Base-by-base conservation (phyloP, 495 filamentous ascomycete genomes). In the Annulohypoxylon moriforme region DNA sequence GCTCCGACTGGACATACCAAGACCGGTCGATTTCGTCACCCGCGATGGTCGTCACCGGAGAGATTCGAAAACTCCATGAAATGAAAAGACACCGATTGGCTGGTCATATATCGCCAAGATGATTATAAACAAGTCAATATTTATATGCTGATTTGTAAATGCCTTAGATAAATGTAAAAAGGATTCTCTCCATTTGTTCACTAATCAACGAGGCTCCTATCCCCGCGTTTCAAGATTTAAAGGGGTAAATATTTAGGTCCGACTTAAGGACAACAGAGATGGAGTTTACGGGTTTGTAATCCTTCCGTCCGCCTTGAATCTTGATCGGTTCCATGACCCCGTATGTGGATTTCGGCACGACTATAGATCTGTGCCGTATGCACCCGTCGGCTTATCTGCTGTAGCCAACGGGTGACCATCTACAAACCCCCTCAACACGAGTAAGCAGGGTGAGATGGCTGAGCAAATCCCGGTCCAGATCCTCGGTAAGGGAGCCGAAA, bases 321-420 rank as follows among this genome's bases (percentile, higher is more conserved):
- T 14, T 50, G 9, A 25, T 11, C 3, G 24, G 22, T 27, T 50
- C 46, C 9, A 25, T 25, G 14, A 3, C 46, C 9, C 46, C 46
- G 46, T n/a, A 50, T 50, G 46, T 50, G 5, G 46, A 11, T 27
- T 50, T 50, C 46, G 46, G 46, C 22, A 50, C 9, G 2, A 4
- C 31, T 6, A 16, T 20, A 16, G 14, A 24, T 29, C 49, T 53
- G 49, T 53, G 49, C 49, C 49, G 49, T 53, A 53, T 53, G 49
- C 49, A 53, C 31, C 49, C 25, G 25, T 53, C 49, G 49, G 49
- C 14, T 25, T 31, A 53, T 53, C 14, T 13, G 11, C 13, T 16
- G 2, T 29, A 2, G 14, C 13, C 5, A 11, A 53, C 49, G n/a
- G 14, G 24, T 53, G 49, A 29, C 49, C 47, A 27, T n/a, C 47